Evolutionary conservation across 345 rosid genomes (phyloP), one percentile per base, ranked within the genome.

Genomic region (Erucastrum elatum): DNA sequence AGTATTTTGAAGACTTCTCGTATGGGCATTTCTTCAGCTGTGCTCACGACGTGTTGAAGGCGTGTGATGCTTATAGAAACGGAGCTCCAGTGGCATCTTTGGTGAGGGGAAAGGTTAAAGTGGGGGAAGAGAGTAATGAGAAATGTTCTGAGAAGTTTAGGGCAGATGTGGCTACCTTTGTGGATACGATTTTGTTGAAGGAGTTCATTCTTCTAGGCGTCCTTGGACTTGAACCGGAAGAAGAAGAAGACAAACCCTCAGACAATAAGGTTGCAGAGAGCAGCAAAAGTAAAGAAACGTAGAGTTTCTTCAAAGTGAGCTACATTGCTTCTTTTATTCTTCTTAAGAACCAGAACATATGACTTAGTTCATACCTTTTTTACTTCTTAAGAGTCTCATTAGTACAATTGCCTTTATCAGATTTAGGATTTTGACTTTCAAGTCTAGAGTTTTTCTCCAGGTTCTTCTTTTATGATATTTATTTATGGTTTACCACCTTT

Each of bases 1-100:
- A 94, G 97, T 88, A 91, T 83, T 94, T 94, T 59, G 87, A 88
- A 84, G 91, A 88, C 72, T 92, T 90, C 39, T 83, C 88, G 16
- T 68, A 75, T 74, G 98, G 97, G 11, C 97, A 90, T 80, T 94
- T 94, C 88, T 84, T 77, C 81, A 83, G 74, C 71, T 82, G 81
- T 44, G 91, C 93, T 56, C 81, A 76, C 58, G 91, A 86, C 46
- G 88, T 92, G 65, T 68, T 92, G 71, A 84, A 83, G 67, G 95
- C 97, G 29, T 91, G 98, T 77, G 80, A 85, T 82, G 91, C 92
- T 5, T 90, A 94, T 69, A 79, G 65, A 81, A 89, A 84, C 10
- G 97, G 97, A 60, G 95, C 91, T 56, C 83, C 83, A 61, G 91
- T 91, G 8, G 97, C 90, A 44, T 83, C 79, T 80, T 68, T 84